A percentile compares a stretch with the other conserved stretches of the same genome.
These are phyloP conservation scores for Phytophthora litchii DNA, from an alignment of 352 stramenopile species.

Conservation along the genomic window DNA sequence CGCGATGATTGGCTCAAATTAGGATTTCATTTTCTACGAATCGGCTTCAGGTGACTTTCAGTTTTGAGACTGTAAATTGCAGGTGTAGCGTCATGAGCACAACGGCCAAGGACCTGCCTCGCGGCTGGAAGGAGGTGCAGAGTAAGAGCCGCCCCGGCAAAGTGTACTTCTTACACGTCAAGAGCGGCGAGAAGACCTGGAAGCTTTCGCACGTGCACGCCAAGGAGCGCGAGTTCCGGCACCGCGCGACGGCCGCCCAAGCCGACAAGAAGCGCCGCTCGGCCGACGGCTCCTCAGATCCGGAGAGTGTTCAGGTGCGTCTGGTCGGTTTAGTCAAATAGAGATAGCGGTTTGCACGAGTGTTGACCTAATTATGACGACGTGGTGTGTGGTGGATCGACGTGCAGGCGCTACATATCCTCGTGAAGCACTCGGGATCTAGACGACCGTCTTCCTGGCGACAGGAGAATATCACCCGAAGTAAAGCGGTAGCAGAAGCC, in stretches of 20 bases:
- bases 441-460: slow-evolving; percentile 87
- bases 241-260: slow-evolving; percentile 45
- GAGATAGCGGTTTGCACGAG: neutral
- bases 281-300: slow-evolving; percentile 19
- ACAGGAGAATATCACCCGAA: slow-evolving; percentile 87
- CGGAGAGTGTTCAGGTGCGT: slow-evolving; percentile 59
- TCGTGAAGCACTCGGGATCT: slow-evolving; percentile 89
- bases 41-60: no score
- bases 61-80: no score
- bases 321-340: neutral
- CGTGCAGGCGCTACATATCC: slow-evolving; percentile 77
- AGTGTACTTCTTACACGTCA: slow-evolving; percentile 86
- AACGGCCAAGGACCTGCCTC: slow-evolving; percentile 71
- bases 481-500: slow-evolving; percentile 82
- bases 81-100: slow-evolving; percentile 33
- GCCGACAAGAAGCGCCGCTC: slow-evolving; percentile 34
- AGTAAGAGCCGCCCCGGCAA: slow-evolving; percentile 88
- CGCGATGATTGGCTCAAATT: no score
- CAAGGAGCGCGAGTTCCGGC: slow-evolving; percentile 79
- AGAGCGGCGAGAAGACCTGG: slow-evolving; percentile 88
- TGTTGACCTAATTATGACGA: neutral
- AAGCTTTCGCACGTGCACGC: slow-evolving; percentile 85
- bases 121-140: slow-evolving; percentile 87
- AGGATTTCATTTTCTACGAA: no score
- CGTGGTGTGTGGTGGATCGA: neutral